A percentile compares a stretch with the other conserved stretches of the same genome.
Evolutionary conservation across 495 filamentous ascomycete genomes (phyloP).

Genomic region (Podospora bellae-mahoneyi): DNA sequence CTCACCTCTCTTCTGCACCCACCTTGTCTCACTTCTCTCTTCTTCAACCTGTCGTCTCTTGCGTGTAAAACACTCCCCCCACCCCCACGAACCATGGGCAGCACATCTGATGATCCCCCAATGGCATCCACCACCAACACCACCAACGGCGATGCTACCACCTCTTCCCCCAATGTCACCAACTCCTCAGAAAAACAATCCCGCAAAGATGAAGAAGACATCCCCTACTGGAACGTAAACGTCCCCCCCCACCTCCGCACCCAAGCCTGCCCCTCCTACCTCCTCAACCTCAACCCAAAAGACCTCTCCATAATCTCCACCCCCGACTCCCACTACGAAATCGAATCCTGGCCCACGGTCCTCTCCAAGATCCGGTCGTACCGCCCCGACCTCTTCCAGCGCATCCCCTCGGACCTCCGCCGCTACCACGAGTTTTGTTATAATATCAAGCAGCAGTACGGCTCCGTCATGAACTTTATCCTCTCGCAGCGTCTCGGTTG

Average conservation of each 20-base stretch:
- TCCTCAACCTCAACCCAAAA: conserved; percentile 53
- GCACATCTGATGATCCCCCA: not conserved
- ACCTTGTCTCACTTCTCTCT: not conserved
- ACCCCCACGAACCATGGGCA: not conserved
- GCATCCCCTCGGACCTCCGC: conserved; percentile 68
- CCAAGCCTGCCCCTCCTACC: conserved; percentile 64
- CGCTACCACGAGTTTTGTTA: conserved; percentile 66
- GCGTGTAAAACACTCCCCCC: not conserved
- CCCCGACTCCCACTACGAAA: conserved; percentile 56
- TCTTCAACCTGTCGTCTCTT: not conserved
- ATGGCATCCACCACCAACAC: not conserved
- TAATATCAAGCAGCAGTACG: conserved; percentile 60
- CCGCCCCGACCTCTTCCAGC: conserved; percentile 68
- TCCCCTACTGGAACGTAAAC: conserved; percentile 82
- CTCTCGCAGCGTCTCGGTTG: conserved; percentile 63
- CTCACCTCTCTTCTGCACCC: not conserved
- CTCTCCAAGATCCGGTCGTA: conserved; percentile 59
- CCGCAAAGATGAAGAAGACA: conserved; percentile 27
- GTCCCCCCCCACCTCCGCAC: conserved; percentile 59
- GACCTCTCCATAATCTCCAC: conserved; percentile 62
- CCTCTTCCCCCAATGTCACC: not conserved
- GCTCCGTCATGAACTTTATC: conserved; percentile 72
- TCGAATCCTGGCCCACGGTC: conserved; percentile 61
- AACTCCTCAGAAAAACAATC: not conserved
- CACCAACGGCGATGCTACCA: not conserved